Evolutionary conservation across 306 rosid genomes (phyloP), one percentile per base, ranked within the genome.

Genomic region (Begonia peltatifolia): DNA sequence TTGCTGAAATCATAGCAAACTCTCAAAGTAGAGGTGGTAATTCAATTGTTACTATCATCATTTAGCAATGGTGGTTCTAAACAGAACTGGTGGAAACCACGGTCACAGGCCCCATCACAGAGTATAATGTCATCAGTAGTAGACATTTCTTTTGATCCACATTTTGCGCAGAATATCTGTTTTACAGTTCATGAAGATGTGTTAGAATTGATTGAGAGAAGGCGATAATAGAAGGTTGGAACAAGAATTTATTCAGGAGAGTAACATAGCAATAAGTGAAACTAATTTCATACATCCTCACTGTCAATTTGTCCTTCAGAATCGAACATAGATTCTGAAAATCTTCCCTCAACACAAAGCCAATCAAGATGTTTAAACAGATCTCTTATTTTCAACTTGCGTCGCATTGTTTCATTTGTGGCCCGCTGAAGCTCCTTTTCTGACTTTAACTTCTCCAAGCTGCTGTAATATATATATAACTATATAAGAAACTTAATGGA

Each of bases 341-440:
- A 66, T 77, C 71, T 79, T 67, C 99, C 99, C 74, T 81, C 84
- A 0, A 81, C 79, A 71, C 99, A 90, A 42, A 86, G 72, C 41
- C 78, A 70, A 71, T 86, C 93, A 73, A 90, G 78, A 68, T 63
- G 76, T 70, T 62, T 82, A 86, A 92, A 92, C 46, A 92, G 67
- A 62, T 92, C 96, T 79, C 99, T 86, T 61, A 92, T 86, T 70
- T 92, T 83, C 69, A 83, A 63, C 69, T 92, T 83, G 41, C 94
- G 92, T 43, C 76, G 68, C 58, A 86, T 69, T 73, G 86, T 92
- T 75, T 83, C 94, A 60, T 80, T 66, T 66, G 80, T 73, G 14
- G 99, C 99, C 46, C 94, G 77, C 62, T 92, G 79, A 83, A 92
- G 95, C 80, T 92, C 99, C 81, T 83, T 92, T 65, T 86, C 99